Evolutionary conservation across 163 green algal genomes (phyloP).

Genomic region (Picocystis sp.): DNA sequence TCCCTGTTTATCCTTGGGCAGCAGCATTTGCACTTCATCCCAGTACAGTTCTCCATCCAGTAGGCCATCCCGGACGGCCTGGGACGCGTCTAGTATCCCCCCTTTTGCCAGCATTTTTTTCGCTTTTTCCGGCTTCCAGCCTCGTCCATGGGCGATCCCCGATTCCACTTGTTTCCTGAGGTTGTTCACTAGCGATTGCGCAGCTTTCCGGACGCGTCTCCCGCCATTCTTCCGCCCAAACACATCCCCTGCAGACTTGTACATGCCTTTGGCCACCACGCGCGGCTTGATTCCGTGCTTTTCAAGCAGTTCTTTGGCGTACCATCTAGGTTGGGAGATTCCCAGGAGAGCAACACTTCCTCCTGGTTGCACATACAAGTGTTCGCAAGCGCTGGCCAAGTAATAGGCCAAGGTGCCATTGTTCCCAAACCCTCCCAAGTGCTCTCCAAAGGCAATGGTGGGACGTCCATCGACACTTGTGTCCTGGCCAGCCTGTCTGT

Average conservation of each 20-base stretch:
- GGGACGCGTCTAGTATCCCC: constrained; percentile 14
- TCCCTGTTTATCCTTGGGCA: constrained; percentile 1
- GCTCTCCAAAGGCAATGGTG: constrained; percentile 26
- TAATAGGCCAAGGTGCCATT: constrained; percentile 37
- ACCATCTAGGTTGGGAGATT: constrained; percentile 17
- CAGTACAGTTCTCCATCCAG: constrained; percentile 33
- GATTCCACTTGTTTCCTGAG: too few relatives aligned
- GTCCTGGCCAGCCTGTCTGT: too few relatives aligned
- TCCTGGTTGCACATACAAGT: too few relatives aligned
- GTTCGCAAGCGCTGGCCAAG: constrained; percentile 33
- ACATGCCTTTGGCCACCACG: too few relatives aligned
- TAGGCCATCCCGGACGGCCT: constrained; percentile 16
- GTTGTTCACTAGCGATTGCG: too few relatives aligned
- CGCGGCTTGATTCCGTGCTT: constrained; percentile 19
- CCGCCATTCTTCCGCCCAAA: too few relatives aligned
- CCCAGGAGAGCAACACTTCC: constrained; percentile 23
- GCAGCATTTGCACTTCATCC: constrained; percentile 15
- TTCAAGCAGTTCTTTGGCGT: constrained; percentile 34
- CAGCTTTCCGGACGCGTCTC: too few relatives aligned
- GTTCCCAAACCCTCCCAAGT: constrained; percentile 40
- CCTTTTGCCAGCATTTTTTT: too few relatives aligned
- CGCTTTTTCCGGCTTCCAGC: too few relatives aligned
- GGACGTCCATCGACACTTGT: neutral
- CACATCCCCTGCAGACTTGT: too few relatives aligned
- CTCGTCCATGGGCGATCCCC: too few relatives aligned